A percentile compares a stretch with the other conserved stretches of the same genome.
These are phyloP conservation scores for Uncinocarpus reesii DNA, from an alignment of 2,329 filamentous ascomycete genomes.

Conservation along the genomic window DNA sequence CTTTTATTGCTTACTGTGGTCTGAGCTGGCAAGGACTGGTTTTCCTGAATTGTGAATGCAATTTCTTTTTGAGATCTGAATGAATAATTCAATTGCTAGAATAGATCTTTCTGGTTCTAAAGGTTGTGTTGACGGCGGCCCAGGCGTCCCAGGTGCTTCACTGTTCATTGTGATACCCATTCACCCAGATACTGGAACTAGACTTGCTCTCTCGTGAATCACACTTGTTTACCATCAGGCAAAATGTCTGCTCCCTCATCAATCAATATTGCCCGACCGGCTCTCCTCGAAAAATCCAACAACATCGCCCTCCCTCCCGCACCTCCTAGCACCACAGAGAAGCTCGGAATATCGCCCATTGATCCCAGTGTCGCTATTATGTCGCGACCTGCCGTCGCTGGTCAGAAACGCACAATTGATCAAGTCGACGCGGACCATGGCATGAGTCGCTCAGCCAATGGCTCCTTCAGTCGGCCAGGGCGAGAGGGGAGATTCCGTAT, in stretches of 20 bases:
- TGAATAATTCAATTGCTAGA: background rate
- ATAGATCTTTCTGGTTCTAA: background rate
- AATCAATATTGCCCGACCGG: constrained; percentile 30
- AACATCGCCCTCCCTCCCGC: constrained; percentile 34
- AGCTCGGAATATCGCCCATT: background rate
- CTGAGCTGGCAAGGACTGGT: background rate
- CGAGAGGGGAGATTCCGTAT: constrained; percentile 19
- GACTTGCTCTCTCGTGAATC: background rate
- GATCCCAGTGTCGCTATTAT: constrained; percentile 1
- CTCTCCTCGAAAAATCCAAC: constrained; percentile 34
- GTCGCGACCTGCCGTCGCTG: constrained; percentile 28
- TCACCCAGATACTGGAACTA: background rate
- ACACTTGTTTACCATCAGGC: background rate
- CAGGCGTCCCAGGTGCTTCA: background rate
- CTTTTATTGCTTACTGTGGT: background rate
- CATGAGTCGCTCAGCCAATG: constrained; percentile 17
- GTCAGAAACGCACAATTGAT: constrained; percentile 34
- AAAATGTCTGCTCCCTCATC: constrained; percentile 22
- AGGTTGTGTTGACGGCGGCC: background rate
- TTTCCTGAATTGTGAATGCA: background rate
- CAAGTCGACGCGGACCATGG: constrained; percentile 26
- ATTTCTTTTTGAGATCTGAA: background rate
- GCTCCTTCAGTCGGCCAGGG: constrained; percentile 17
- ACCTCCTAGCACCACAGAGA: background rate
- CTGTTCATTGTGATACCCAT: background rate